Evolutionary conservation across 129 eudicot genomes (phyloP).

Genomic region (Pulicaria dysenterica): DNA sequence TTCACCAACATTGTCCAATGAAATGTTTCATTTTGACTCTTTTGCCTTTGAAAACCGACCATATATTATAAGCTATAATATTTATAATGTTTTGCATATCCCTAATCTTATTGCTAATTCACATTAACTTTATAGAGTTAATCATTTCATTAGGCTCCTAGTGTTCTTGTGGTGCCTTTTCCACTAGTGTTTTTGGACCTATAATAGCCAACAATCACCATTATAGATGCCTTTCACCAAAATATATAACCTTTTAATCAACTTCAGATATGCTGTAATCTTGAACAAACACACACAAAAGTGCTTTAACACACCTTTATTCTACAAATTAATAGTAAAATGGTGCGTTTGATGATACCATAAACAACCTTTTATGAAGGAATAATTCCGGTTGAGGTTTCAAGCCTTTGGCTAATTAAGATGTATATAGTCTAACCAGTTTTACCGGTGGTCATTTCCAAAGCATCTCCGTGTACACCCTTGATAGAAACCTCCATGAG

Average conservation of each 20-base stretch:
- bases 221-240: background rate
- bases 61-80: background rate
- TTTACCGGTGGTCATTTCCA: no score
- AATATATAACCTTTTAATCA: background rate
- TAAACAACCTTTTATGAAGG: no score
- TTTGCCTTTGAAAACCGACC: background rate
- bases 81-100: background rate
- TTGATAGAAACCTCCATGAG: no score
- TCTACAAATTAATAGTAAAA: no score
- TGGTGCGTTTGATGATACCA: no score
- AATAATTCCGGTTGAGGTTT: no score
- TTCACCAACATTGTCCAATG: no score
- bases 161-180: constrained; percentile 11
- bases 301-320: no score
- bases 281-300: no score
- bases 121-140: constrained; percentile 4
- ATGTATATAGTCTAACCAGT: no score
- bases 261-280: background rate
- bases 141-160: constrained; percentile 16
- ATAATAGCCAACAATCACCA: background rate
- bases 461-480: no score
- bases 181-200: constrained; percentile 11
- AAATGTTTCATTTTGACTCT: background rate
- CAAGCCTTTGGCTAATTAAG: no score
- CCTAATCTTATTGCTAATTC: background rate